Conservation (phyloP, 306 rosid genomes). For the Fragaria nilgerrensis region DNA sequence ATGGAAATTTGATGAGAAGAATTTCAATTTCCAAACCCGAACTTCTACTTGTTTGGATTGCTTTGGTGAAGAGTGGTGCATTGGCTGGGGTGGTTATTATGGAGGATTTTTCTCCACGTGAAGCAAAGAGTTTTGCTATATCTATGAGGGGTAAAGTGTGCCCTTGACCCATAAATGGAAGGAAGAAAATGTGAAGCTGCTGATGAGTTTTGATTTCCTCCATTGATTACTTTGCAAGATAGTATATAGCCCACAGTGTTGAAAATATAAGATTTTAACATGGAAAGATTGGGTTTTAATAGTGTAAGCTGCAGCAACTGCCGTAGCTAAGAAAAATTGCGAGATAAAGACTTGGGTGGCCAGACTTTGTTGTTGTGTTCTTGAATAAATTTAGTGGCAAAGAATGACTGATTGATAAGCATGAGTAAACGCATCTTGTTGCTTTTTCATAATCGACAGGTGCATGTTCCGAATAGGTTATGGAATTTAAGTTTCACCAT, state of each 20-base stretch:
- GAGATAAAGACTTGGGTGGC: not conserved
- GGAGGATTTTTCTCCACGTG: constrained; percentile 19
- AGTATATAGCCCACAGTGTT: not conserved
- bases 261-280: not conserved
- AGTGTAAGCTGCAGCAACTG: not conserved
- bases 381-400: no score
- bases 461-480: not conserved
- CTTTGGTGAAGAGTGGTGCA: not conserved
- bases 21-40: not conserved
- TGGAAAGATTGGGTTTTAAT: not conserved
- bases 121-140: constrained; percentile 20
- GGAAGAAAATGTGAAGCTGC: constrained; percentile 29
- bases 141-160: constrained; percentile 29
- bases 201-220: not conserved
- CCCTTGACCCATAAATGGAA: constrained; percentile 26
- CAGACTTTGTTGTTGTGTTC: not conserved
- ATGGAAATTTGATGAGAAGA: not conserved
- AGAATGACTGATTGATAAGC: no score
- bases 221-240: not conserved
- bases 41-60: constrained; percentile 5
- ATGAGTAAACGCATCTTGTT: not conserved
- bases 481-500: not conserved
- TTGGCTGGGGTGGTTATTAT: constrained; percentile 17
- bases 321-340: not conserved
- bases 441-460: not conserved